Evolutionary conservation across 768 basidiomycete genomes (phyloP).

Genomic region (Exidia glandulosa): DNA sequence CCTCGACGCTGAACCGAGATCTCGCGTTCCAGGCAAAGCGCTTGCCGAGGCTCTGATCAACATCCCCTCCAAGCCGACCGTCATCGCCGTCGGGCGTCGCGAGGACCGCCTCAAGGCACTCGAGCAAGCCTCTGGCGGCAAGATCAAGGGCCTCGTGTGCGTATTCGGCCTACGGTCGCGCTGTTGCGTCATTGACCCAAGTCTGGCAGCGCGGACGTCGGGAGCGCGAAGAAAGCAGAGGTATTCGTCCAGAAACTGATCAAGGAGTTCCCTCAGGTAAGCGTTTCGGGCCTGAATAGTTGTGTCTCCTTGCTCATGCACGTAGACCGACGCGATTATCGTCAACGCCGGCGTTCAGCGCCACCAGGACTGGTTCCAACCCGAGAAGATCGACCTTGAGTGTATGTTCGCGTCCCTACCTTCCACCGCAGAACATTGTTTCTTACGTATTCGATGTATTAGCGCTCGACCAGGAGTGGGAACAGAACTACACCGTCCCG

Average conservation of each 20-base stretch:
- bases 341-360: constrained; percentile 46
- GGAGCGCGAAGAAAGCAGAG: constrained; percentile 27
- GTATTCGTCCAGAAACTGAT: constrained; percentile 30
- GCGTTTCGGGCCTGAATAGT: constrained; percentile 4
- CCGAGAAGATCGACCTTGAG: constrained; percentile 31
- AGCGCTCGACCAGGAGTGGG: constrained; percentile 38
- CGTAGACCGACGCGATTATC: constrained; percentile 44
- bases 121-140: constrained; percentile 13
- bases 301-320: background rate
- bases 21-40: constrained; percentile 10
- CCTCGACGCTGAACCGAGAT: background rate
- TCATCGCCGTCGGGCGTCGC: constrained; percentile 42
- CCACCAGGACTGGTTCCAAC: constrained; percentile 33
- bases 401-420: constrained; percentile 9
- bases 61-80: constrained; percentile 36
- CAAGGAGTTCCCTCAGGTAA: constrained; percentile 37
- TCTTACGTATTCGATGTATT: constrained; percentile 2
- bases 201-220: constrained; percentile 22
- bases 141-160: constrained; percentile 26
- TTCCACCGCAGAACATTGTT: background rate
- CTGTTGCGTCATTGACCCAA: background rate
- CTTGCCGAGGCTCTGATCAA: constrained; percentile 39
- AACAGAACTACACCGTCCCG: constrained; percentile 43
- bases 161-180: background rate
- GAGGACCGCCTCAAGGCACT: constrained; percentile 44